phyloP scores from a whole-genome alignment of 78 protist species.

The Planoprotostelium fungivorum region DNA sequence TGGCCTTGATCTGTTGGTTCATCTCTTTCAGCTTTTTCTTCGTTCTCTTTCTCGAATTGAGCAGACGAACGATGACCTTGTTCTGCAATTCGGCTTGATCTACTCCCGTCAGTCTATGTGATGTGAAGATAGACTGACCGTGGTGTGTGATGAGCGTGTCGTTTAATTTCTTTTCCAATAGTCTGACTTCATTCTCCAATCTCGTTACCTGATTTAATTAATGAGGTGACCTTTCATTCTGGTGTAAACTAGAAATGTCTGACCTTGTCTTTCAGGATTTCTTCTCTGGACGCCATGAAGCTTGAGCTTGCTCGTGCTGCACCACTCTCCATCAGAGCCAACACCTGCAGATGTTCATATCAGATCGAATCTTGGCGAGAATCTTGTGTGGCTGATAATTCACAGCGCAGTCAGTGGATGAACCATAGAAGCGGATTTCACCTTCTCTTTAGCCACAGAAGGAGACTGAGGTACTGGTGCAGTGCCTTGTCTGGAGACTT shows the following conservation, averaged over 20 bases:
- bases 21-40: background rate
- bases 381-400: no score
- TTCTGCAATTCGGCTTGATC: background rate
- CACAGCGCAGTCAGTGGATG: no score
- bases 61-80: background rate
- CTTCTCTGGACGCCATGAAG: background rate
- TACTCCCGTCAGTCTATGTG: background rate
- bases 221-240: background rate
- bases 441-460: background rate
- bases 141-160: background rate
- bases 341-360: no score
- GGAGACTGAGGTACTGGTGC: background rate
- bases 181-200: background rate
- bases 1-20: background rate
- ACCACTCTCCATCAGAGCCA: no score
- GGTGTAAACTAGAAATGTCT: no score
- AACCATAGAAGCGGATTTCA: background rate
- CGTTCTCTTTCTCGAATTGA: background rate
- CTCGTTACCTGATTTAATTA: background rate
- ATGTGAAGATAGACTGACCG: background rate
- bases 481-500: background rate
- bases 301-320: background rate
- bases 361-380: no score
- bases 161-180: background rate
- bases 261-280: background rate